Percentiles rank a stretch among this genome's conserved stretches.
Evolutionary conservation across 176 grass and related monocot species (phyloP).

Genomic region (Oryza glumipatula): DNA sequence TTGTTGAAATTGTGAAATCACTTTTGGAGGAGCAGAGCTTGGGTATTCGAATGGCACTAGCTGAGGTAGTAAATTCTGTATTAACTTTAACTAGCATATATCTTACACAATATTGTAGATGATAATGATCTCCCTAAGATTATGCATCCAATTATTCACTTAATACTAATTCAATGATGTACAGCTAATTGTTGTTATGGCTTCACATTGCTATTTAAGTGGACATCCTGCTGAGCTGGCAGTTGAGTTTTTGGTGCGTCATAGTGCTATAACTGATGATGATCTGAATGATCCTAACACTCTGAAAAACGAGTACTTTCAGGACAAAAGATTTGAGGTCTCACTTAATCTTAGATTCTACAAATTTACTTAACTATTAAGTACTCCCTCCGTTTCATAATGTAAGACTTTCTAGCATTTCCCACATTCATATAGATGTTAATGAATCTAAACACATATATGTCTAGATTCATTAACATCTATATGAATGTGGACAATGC

Average conservation of each 20-base stretch:
- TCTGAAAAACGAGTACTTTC: slow-evolving; percentile 70
- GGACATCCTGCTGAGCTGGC: slow-evolving; percentile 76
- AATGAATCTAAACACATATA: too few relatives aligned
- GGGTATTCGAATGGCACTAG: slow-evolving; percentile 77
- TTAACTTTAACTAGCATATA: background rate
- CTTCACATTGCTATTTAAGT: slow-evolving; percentile 94
- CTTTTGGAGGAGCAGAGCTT: slow-evolving; percentile 84
- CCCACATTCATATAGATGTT: too few relatives aligned
- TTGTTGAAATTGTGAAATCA: slow-evolving; percentile 89
- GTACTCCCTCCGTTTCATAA: too few relatives aligned
- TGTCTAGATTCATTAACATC: too few relatives aligned
- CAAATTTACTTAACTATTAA: slow-evolving; percentile 22
- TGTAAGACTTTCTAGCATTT: too few relatives aligned
- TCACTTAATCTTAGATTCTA: slow-evolving; percentile 20
- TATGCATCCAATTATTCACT: slow-evolving; percentile 28
- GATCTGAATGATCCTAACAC: slow-evolving; percentile 65
- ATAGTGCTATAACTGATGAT: slow-evolving; percentile 82
- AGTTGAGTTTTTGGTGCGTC: slow-evolving; percentile 81
- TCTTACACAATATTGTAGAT: background rate
- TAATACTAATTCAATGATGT: slow-evolving; percentile 51
- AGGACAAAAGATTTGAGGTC: slow-evolving; percentile 91
- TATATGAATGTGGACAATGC: too few relatives aligned
- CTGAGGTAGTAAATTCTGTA: slow-evolving; percentile 57
- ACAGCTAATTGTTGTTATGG: slow-evolving; percentile 99
- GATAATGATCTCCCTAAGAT: slow-evolving; percentile 28